These are phyloP conservation scores for Alternaria burnsii DNA, from an alignment of 2,329 filamentous ascomycete species.

Conservation along the genomic window DNA sequence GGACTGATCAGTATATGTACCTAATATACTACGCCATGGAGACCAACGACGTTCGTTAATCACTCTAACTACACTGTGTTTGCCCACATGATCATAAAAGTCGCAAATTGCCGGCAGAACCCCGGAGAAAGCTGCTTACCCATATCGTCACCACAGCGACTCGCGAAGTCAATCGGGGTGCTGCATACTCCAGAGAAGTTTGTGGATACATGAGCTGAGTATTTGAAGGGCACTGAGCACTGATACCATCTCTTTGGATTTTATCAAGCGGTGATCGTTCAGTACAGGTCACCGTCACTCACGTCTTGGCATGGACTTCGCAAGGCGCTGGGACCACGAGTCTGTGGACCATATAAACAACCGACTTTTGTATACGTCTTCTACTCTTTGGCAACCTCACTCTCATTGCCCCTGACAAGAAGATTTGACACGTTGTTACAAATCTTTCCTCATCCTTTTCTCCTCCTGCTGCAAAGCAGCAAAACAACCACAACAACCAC, in stretches of 20 bases:
- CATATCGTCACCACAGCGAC: no score
- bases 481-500: background rate
- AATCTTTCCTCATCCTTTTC: background rate
- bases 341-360: background rate
- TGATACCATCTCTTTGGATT: background rate
- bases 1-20: background rate
- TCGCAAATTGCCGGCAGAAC: no score
- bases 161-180: no score
- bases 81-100: no score
- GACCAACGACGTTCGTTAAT: background rate
- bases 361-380: background rate
- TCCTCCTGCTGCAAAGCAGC: background rate
- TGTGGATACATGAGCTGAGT: no score
- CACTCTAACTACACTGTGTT: no score
- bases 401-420: background rate
- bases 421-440: background rate
- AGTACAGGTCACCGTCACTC: conserved; percentile 4
- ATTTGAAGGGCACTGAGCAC: background rate
- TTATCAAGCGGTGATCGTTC: background rate
- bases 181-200: no score
- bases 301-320: background rate
- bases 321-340: background rate
- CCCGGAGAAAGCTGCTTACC: no score
- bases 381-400: background rate
- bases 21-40: background rate